Conservation (phyloP, 2,329 filamentous ascomycete species). For the Tolypocladium tundrense region DNA sequence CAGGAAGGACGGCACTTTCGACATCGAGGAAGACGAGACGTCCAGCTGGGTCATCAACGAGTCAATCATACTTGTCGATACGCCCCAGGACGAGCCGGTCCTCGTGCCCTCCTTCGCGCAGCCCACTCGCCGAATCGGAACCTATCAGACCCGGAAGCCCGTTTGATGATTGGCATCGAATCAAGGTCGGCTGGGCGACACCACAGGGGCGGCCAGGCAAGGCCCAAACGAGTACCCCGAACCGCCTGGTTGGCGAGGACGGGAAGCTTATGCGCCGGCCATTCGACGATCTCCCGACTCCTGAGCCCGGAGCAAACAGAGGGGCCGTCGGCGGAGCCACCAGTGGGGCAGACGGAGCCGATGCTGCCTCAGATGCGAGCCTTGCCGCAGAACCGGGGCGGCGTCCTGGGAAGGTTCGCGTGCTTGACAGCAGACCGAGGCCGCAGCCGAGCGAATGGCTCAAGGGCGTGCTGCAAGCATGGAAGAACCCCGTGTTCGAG, state of each 20-base stretch:
- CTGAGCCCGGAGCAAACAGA: neutral
- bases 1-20: constrained; percentile 13
- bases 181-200: constrained; percentile 18
- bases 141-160: constrained; percentile 8
- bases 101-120: constrained; percentile 6
- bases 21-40: constrained; percentile 10
- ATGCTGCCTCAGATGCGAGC: neutral
- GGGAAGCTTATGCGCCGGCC: constrained; percentile 33
- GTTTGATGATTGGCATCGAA: constrained; percentile 27
- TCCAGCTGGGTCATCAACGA: constrained; percentile 8
- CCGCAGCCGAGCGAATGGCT: constrained; percentile 41
- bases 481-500: constrained; percentile 72
- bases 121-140: neutral
- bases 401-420: neutral
- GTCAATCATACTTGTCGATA: constrained; percentile 1
- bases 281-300: constrained; percentile 25
- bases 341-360: neutral
- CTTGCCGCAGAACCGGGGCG: neutral
- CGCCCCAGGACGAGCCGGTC: constrained; percentile 2
- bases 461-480: constrained; percentile 47
- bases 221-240: neutral
- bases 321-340: neutral
- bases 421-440: constrained; percentile 2
- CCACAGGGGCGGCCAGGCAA: neutral
- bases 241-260: constrained; percentile 25